Evolutionary conservation across 2,329 filamentous ascomycete species (phyloP).

Genomic region (Scortechinia acanthostroma): DNA sequence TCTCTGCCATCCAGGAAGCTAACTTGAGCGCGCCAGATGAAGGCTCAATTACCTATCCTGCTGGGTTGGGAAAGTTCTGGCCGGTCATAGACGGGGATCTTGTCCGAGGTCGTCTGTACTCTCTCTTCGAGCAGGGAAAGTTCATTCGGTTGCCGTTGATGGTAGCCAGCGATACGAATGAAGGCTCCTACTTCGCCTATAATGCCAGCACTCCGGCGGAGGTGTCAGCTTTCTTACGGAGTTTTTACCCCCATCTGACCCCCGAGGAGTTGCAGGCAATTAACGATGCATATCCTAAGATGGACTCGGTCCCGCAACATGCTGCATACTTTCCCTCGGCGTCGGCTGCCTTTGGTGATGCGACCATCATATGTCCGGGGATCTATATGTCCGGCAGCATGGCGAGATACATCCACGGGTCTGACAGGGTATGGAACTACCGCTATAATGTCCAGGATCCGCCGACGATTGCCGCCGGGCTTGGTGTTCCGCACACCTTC

Average conservation of each 20-base stretch:
- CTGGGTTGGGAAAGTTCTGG: conserved; percentile 42
- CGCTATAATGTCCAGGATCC: conserved; percentile 37
- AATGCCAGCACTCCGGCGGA: conserved; percentile 23
- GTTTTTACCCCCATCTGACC: conserved; percentile 37
- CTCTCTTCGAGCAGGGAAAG: conserved; percentile 24
- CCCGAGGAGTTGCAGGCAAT: conserved; percentile 22
- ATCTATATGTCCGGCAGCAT: too few relatives aligned
- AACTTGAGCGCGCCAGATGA: conserved; percentile 31
- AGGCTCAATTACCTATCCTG: conserved; percentile 19
- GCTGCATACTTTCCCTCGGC: conserved; percentile 32
- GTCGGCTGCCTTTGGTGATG: conserved; percentile 32
- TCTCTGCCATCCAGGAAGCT: conserved; percentile 24
- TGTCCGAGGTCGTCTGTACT: conserved; percentile 29
- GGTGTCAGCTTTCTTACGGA: conserved; percentile 28
- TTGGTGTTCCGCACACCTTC: conserved; percentile 38
- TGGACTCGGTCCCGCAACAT: conserved; percentile 24
- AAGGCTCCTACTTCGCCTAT: conserved; percentile 35
- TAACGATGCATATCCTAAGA: conserved; percentile 26
- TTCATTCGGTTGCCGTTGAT: conserved; percentile 35
- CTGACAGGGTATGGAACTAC: conserved; percentile 30
- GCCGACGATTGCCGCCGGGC: conserved; percentile 20
- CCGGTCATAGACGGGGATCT: conserved; percentile 39
- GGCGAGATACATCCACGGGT: conserved; percentile 23
- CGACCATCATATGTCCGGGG: conserved; percentile 35
- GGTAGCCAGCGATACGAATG: conserved; percentile 33